Conservation (phyloP, 1,284 basidiomycete genomes). For the Malassezia furfur region DNA sequence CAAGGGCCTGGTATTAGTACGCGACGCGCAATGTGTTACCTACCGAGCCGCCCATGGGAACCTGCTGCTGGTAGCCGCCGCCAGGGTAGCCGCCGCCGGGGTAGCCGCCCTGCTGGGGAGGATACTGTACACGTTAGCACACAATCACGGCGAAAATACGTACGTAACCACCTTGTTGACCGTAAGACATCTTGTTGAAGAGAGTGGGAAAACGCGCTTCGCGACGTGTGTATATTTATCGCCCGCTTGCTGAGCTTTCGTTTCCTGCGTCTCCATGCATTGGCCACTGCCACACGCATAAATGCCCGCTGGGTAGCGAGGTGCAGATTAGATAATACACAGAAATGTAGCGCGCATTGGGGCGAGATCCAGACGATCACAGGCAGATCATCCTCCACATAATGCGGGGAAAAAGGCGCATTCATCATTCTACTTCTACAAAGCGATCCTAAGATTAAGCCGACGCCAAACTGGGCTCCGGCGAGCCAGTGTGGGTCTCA, state of each 20-base stretch:
- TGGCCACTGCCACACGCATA: neutral
- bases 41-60: slow-evolving; percentile 17
- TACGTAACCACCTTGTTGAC: slow-evolving; percentile 17
- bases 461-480: too few species aligned
- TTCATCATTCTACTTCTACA: too few species aligned
- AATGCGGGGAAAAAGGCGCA: too few species aligned
- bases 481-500: too few species aligned
- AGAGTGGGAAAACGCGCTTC: neutral
- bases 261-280: neutral
- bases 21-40: neutral
- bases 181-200: slow-evolving; percentile 6
- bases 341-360: too few species aligned
- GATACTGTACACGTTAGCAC: slow-evolving; percentile 8
- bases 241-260: too few species aligned
- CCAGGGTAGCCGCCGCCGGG: slow-evolving; percentile 6
- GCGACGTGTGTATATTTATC: neutral
- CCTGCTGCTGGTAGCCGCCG: slow-evolving; percentile 6
- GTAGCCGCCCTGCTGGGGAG: slow-evolving; percentile 17
- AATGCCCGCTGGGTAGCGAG: too few species aligned
- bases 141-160: neutral
- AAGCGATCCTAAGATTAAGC: too few species aligned
- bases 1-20: slow-evolving; percentile 4
- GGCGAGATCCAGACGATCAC: too few species aligned
- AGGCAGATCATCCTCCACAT: too few species aligned
- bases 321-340: too few species aligned